Percentiles rank a stretch among this genome's conserved stretches.
Evolutionary conservation across 305 asterid species (phyloP).

Genomic region (Solanum hybrid): DNA sequence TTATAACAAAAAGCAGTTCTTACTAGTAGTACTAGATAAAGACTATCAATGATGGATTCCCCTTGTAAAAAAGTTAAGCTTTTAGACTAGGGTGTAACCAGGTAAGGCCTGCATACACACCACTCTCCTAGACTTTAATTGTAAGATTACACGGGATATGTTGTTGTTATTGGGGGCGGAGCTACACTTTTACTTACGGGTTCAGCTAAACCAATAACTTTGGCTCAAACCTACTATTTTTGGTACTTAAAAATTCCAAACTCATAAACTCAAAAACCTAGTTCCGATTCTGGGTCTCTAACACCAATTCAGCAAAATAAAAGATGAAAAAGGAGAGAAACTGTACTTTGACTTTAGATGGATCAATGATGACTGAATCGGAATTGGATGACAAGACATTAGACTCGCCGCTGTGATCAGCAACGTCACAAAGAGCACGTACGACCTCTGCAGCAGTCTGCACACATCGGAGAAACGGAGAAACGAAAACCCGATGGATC

Average conservation of each 20-base stretch:
- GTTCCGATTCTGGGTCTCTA: neutral
- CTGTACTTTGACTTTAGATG: conserved; percentile 61
- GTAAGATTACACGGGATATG: neutral
- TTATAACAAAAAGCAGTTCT: neutral
- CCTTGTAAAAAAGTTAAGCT: neutral
- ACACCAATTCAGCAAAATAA: neutral
- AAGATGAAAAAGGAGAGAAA: neutral
- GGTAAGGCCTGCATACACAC: neutral
- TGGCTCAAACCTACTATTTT: neutral
- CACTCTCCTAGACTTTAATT: neutral
- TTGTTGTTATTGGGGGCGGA: neutral
- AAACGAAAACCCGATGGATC: conserved; percentile 71
- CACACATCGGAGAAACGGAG: conserved; percentile 78
- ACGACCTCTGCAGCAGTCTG: conserved; percentile 72
- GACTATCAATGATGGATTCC: neutral
- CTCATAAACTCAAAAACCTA: neutral
- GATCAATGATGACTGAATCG: conserved; percentile 47
- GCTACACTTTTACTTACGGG: neutral
- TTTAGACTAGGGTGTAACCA: neutral
- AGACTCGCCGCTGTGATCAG: conserved; percentile 4
- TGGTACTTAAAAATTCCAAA: neutral
- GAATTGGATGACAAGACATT: neutral
- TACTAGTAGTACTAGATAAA: neutral
- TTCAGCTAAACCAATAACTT: neutral
- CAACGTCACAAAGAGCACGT: conserved; percentile 47